Evolutionary conservation across 2,329 filamentous ascomycete genomes (phyloP).

Genomic region (Phialophora verrucosa): DNA sequence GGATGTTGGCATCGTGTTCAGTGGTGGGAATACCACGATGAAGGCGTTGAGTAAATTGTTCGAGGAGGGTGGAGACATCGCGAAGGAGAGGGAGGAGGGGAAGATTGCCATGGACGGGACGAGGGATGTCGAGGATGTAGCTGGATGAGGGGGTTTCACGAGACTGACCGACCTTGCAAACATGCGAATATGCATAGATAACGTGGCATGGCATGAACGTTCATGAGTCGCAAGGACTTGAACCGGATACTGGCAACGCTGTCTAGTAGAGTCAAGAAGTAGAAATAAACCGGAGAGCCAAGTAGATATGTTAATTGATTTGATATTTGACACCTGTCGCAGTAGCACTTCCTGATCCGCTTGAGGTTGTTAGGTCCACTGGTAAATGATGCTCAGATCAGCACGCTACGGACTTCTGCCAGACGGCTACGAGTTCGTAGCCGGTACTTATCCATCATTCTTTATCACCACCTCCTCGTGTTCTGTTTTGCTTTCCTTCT

Average conservation of each 20-base stretch:
- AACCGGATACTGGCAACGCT: no score
- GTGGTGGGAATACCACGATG: constrained; percentile 69
- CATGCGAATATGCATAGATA: not conserved
- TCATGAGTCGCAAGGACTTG: no score
- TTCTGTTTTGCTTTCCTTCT: not conserved
- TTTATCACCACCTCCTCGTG: not conserved
- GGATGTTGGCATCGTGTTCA: constrained; percentile 68
- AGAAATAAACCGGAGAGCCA: no score
- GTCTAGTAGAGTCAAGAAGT: no score
- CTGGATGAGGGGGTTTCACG: constrained; percentile 21
- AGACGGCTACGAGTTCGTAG: not conserved
- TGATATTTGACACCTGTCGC: not conserved
- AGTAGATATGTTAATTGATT: not conserved
- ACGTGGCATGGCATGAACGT: no score
- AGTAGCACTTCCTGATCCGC: not conserved
- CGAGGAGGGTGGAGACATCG: constrained; percentile 25
- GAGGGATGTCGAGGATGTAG: constrained; percentile 37
- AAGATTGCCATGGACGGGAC: constrained; percentile 32
- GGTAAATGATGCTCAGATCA: not conserved
- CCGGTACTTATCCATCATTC: not conserved
- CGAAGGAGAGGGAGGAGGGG: constrained; percentile 29
- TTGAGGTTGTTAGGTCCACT: not conserved
- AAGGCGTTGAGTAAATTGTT: constrained; percentile 66
- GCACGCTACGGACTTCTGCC: not conserved
- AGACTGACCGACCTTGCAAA: not conserved